Evolutionary conservation across 1,284 basidiomycete species (phyloP), one percentile per base, ranked within the genome.

Genomic region (Boletus albobrunnescens): DNA sequence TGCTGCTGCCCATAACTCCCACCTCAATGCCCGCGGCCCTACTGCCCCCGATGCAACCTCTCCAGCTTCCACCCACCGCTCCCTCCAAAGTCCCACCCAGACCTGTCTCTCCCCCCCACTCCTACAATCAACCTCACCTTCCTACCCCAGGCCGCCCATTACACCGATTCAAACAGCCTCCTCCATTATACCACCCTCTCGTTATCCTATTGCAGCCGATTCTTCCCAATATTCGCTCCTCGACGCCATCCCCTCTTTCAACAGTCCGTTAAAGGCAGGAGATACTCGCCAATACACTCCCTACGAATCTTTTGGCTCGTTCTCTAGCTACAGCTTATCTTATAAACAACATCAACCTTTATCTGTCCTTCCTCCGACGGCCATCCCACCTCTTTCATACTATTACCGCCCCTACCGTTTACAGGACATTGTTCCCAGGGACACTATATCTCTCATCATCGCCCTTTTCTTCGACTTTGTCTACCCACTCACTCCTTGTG

Each of bases 401-500:
- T 84, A 82, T 65, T 83, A 81, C 61, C 78, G 80, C 17, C 78
- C 84, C 7, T 79, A 80, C 58, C 72, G 83, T 43, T 70, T 91
- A 35, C 84, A 87, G 60, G 83, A 87, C 55, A 79, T 90, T 40
- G 85, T 84, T 11, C 82, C 84, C 20, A 76, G 84, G 44, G 84
- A 89, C 54, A 87, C 81, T 6, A 83, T 90, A 48, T 78, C 79
- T 37, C 77, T 87, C 51, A 86, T 92, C 56, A 83, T 92, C 53
- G 78, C 84, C 26, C 77, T 92, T 19, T 93, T 90, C 71, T 92
- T 92, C 63, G 90, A 92, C 66, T 92, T 90, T 62, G 85, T 92
- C 37, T 91, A 91, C 64, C 86, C 88, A 9, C 75, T 92, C 39
- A 89, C 86, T 8, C 91, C 90, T 6, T 87, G 85, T 65, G 71